Percentiles rank a stretch among this genome's conserved stretches.
Conservation (phyloP, 495 filamentous ascomycete species). For the Penicillium longicatenatum region DNA sequence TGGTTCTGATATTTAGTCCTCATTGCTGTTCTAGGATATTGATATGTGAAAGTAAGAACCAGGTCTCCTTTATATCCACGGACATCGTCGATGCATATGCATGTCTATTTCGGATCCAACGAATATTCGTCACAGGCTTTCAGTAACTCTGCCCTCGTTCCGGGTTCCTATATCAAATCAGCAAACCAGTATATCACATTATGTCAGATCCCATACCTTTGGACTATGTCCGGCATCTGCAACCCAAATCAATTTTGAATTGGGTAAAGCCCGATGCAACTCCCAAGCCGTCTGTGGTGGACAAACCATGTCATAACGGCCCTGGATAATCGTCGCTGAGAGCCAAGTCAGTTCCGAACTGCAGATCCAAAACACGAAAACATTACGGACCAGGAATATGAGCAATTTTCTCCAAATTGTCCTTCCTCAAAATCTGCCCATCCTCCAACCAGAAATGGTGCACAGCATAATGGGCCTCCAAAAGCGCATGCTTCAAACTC, state of each 20-base stretch:
- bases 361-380: neutral
- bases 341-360: neutral
- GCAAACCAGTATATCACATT: neutral
- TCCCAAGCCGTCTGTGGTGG: constrained; percentile 43
- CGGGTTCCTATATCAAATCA: constrained; percentile 18
- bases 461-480: constrained; percentile 43
- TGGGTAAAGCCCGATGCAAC: constrained; percentile 38
- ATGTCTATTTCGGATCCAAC: constrained; percentile 3
- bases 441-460: constrained; percentile 41
- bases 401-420: constrained; percentile 38
- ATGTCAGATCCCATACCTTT: constrained; percentile 7
- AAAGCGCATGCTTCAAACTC: constrained; percentile 37
- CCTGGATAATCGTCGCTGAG: constrained; percentile 40
- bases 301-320: constrained; percentile 47
- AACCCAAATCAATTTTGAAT: constrained; percentile 38
- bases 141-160: constrained; percentile 19
- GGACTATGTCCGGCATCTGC: constrained; percentile 38
- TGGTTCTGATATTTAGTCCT: no score
- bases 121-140: constrained; percentile 23
- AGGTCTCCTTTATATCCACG: no score
- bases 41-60: no score
- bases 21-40: no score
- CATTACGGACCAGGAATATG: constrained; percentile 37
- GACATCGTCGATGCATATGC: neutral
- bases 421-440: constrained; percentile 34